Evolutionary conservation across 106 monocot species (phyloP), one percentile per base, ranked within the genome.

Genomic region (Allium fistulosum): DNA sequence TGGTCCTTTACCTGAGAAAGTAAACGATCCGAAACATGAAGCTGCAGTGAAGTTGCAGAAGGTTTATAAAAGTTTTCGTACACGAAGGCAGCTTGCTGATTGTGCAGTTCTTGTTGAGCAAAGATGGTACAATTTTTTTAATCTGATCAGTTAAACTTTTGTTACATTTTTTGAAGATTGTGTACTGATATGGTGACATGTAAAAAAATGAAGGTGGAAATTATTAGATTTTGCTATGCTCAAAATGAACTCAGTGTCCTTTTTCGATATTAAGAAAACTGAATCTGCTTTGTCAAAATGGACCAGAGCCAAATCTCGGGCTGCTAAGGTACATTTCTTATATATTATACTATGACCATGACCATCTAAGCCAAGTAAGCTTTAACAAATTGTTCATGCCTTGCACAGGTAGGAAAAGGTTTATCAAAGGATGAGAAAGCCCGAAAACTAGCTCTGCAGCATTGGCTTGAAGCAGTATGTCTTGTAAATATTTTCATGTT

Each of bases 401-500:
- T 53, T 46, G 15, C 61, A 7, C 59, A 90, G 94, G 95, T 96
- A 51, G 95, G 95, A 7, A 96, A 91, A 70, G 95, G 95, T n/a
- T 51, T 96, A 57, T 96, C 91, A 0, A 96, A 96, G 78, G 83
- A 91, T 61, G 79, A 81, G 57, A 96, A 96, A 49, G 95, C 95
- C 56, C 81, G 63, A 66, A 95, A 95, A 61, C 91, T 96, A 10
- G 95, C 95, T 22, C 56, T 91, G 80, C 95, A 96, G 70, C 95
- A 96, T 55, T 96, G 95, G 91, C 95, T 96, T 7, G 95, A 96
- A 67, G 95, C 95, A 4, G 95, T 96, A 74, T 37, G 90, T 76
- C 11, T 73, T 69, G 10, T 12, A 14, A n/a, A 13, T 27, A 28
- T 53, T 26, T 47, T 49, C 51, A 53, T 11, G 37, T 67, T 13